Percentiles rank a stretch among this genome's conserved stretches.
phyloP scores from a whole-genome alignment of 139 green algal genomes.

The Coelastrella sp. region DNA sequence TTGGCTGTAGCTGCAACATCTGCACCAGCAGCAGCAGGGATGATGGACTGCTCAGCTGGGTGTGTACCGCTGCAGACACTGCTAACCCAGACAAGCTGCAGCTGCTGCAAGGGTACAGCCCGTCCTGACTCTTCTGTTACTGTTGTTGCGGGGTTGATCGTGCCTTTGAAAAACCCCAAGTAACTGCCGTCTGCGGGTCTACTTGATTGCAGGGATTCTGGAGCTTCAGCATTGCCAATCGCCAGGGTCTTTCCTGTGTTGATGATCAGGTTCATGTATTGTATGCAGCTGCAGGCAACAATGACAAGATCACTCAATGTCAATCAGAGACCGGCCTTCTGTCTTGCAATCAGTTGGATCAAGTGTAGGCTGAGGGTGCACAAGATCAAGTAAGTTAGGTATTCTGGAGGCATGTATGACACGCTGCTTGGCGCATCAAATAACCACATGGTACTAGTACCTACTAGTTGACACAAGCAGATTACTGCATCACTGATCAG shows the following conservation, averaged over 20 bases:
- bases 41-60: background rate
- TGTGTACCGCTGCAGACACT: background rate
- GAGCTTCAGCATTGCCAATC: background rate
- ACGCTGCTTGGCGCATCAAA: too few relatives aligned
- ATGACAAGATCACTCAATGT: background rate
- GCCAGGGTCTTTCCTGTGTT: background rate
- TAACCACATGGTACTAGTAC: too few relatives aligned
- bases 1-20: background rate
- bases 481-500: too few relatives aligned
- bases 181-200: constrained; percentile 5
- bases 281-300: constrained; percentile 10
- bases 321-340: background rate
- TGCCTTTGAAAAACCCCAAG: constrained; percentile 33
- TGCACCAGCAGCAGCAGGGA: background rate
- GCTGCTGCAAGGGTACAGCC: constrained; percentile 19
- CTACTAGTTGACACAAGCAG: too few relatives aligned
- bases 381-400: too few relatives aligned
- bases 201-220: background rate
- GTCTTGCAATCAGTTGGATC: background rate
- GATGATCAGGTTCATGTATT: constrained; percentile 10
- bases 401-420: too few relatives aligned
- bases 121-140: background rate
- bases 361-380: background rate
- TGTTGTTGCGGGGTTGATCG: background rate
- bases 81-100: constrained; percentile 30